A percentile compares a stretch with the other conserved stretches of the same genome.
Conservation (phyloP, 2,329 filamentous ascomycete species). For the Aspergillus ibericus region DNA sequence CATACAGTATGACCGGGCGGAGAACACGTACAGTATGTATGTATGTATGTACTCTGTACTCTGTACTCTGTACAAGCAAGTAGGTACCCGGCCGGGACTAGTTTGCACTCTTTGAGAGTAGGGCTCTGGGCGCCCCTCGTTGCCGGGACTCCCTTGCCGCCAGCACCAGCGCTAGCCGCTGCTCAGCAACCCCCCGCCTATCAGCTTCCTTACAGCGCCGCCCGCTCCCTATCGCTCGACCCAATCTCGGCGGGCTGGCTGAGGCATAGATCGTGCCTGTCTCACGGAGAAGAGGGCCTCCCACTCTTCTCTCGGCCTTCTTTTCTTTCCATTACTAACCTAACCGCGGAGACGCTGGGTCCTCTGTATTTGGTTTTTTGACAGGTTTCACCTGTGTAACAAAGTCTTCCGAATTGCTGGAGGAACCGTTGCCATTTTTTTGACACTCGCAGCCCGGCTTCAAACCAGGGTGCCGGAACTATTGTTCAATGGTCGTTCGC, state of each 20-base stretch:
- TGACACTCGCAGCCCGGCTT: not conserved
- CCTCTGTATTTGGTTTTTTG: conserved; percentile 13
- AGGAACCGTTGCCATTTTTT: conserved; percentile 6
- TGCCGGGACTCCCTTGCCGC: conserved; percentile 43
- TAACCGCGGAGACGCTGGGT: not conserved
- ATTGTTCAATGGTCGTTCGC: not conserved
- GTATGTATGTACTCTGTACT: not conserved
- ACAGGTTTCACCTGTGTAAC: conserved; percentile 18
- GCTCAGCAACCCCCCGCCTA: conserved; percentile 36
- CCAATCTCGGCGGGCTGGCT: conserved; percentile 21
- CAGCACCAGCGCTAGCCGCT: conserved; percentile 31
- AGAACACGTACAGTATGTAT: conserved; percentile 2
- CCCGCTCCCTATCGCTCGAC: conserved; percentile 14
- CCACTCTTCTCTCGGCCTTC: conserved; percentile 1
- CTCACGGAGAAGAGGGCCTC: conserved; percentile 14
- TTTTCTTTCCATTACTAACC: conserved; percentile 9
- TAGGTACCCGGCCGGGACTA: conserved; percentile 12
- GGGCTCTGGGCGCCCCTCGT: conserved; percentile 23
- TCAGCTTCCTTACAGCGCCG: conserved; percentile 24
- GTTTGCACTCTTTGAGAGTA: not conserved
- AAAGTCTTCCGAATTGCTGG: conserved; percentile 5
- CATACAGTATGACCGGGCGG: not conserved
- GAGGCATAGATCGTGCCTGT: conserved; percentile 28
- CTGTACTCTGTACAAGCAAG: not conserved
- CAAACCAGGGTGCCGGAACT: not conserved